phyloP scores from a whole-genome alignment of 495 filamentous ascomycete genomes.

The Podospora didyma region DNA sequence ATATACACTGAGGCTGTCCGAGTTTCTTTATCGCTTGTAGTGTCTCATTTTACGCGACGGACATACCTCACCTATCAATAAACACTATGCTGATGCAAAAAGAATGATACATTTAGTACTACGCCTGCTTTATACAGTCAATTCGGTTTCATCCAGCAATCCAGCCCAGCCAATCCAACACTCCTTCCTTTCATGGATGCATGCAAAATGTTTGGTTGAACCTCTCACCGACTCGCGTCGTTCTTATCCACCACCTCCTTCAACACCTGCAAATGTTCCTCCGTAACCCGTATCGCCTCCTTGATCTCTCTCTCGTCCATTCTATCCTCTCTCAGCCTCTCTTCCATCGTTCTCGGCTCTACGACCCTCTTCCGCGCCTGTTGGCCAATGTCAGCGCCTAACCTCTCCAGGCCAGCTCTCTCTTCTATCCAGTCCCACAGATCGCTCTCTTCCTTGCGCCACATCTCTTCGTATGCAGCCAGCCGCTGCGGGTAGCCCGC shows the following conservation, averaged over 20 bases:
- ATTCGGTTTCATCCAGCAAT: too few species aligned
- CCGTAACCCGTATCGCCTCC: constrained; percentile 79
- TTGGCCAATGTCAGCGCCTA: constrained; percentile 34
- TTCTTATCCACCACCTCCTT: constrained; percentile 62
- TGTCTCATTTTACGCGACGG: too few species aligned
- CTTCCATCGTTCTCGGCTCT: constrained; percentile 46
- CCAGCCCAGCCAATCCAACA: too few species aligned
- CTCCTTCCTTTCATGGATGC: too few species aligned
- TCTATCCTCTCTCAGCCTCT: constrained; percentile 60
- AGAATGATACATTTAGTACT: too few species aligned
- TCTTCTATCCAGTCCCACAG: constrained; percentile 97
- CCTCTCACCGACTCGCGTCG: not conserved
- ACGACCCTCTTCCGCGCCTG: constrained; percentile 30
- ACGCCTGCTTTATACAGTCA: too few species aligned
- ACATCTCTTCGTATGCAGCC: constrained; percentile 90
- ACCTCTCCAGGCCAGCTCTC: constrained; percentile 69
- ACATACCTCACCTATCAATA: too few species aligned
- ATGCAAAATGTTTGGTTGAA: too few species aligned
- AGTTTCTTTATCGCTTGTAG: too few species aligned
- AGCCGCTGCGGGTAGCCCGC: constrained; percentile 59
- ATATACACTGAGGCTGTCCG: too few species aligned
- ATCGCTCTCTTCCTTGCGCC: constrained; percentile 83
- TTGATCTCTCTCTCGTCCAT: constrained; percentile 80
- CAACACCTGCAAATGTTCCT: constrained; percentile 71
- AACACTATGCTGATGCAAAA: too few species aligned